Percentiles rank a stretch among this genome's conserved stretches.
phyloP scores from a whole-genome alignment of 2,329 filamentous ascomycete species.

The Nemania bipapillata region DNA sequence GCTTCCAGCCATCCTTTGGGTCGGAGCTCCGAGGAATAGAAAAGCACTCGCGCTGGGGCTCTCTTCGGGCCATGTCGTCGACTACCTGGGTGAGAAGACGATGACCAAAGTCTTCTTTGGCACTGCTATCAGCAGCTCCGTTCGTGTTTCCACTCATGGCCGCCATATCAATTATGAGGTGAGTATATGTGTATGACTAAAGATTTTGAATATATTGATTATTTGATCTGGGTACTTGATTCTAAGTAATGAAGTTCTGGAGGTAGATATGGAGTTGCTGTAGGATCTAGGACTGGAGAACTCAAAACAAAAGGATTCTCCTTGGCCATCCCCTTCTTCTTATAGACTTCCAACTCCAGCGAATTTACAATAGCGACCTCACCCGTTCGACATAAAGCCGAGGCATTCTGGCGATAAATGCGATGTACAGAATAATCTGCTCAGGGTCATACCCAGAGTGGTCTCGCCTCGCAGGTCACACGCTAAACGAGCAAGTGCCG shows the following conservation, averaged over 20 bases:
- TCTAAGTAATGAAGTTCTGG: background rate
- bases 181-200: background rate
- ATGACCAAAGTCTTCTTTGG: constrained; percentile 23
- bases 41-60: constrained; percentile 53
- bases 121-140: background rate
- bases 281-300: background rate
- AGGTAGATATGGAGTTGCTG: background rate
- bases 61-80: constrained; percentile 52
- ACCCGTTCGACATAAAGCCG: background rate
- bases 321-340: background rate
- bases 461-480: background rate
- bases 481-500: constrained; percentile 1
- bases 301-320: background rate
- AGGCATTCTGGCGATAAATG: background rate
- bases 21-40: constrained; percentile 52
- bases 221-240: background rate
- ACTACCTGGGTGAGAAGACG: constrained; percentile 55
- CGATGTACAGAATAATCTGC: background rate
- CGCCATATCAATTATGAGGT: constrained; percentile 1
- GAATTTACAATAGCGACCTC: background rate
- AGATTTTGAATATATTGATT: background rate
- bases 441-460: background rate
- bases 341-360: constrained; percentile 15
- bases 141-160: constrained; percentile 10
- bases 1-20: constrained; percentile 56